Evolutionary conservation across 2,329 filamentous ascomycete genomes (phyloP), one percentile per base, ranked within the genome.

Genomic region (Fusarium duplospermum): DNA sequence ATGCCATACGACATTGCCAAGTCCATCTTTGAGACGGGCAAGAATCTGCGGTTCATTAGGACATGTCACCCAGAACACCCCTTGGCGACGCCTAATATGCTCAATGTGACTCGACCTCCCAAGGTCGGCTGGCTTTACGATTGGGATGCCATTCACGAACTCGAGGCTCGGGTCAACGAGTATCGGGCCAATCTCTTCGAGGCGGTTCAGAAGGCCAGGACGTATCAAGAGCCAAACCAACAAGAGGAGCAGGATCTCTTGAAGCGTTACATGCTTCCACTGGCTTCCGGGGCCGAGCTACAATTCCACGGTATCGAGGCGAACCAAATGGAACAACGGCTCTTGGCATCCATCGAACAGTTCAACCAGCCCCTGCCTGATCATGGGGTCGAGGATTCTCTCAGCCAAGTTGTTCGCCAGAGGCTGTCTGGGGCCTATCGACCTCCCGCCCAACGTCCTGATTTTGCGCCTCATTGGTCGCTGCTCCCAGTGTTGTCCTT

Each of bases 21-120:
- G 60, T 85, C 87, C 6, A 90, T 96, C n/a, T 95, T 96, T 73
- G 94, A 97, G 79, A 93, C 92, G 4, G 94, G 94, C 5, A 90
- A 89, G 76, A 96, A 93, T 79, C 82, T 97, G 57, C 89, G 93
- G 9, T 91, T 96, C 63, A 86, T 97, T 57, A 89, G 91, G 75
- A 84, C 86, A 24, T 90, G 93, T 74, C 93, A 96, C 79, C 89
- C 93, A 6, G 86, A 91, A 2, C 93, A 97, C 79, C 90, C 92
- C 0, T 84, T 96, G 47, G 88, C 90, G 16, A 86, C 86, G 47
- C 78, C 85, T n/a, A 84, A 86, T 29, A 83, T 88, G 7, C 80
- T 90, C 7, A 75, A 79, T 11, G 80, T 83, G 14, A 84, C 85
- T 13, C 81, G 84, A 8, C 88, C 91, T 14, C 92, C 93, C 4